These are phyloP conservation scores for Suillus plorans DNA, from an alignment of 768 basidiomycete genomes.

Conservation along the genomic window DNA sequence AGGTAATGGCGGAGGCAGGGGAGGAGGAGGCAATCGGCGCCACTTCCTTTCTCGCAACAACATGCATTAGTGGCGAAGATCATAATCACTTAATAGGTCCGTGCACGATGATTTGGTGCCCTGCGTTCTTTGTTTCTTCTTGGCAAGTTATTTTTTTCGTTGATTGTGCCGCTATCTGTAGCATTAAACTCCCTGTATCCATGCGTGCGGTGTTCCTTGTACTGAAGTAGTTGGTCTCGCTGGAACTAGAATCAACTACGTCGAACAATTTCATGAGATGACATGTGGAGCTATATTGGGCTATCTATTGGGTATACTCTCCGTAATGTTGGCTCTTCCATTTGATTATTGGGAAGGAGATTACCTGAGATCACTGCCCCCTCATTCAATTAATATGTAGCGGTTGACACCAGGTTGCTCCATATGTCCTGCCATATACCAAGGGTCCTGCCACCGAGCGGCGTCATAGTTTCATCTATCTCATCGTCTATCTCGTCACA, in stretches of 20 bases:
- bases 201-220: conserved; percentile 13
- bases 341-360: not conserved
- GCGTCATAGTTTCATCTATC: conserved; percentile 4
- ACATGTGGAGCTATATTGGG: conserved; percentile 1
- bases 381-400: conserved; percentile 2
- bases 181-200: conserved; percentile 26
- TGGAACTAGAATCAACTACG: conserved; percentile 10
- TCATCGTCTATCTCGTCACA: conserved; percentile 2
- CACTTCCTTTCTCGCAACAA: conserved; percentile 18
- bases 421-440: not conserved
- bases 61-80: conserved; percentile 11
- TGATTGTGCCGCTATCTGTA: conserved; percentile 7
- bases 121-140: conserved; percentile 11
- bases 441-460: conserved; percentile 4
- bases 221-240: conserved; percentile 13
- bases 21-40: conserved; percentile 17
- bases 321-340: not conserved
- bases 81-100: conserved; percentile 11
- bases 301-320: not conserved
- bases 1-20: conserved; percentile 13
- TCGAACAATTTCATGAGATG: not conserved
- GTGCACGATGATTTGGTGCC: conserved; percentile 9
- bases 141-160: conserved; percentile 15
- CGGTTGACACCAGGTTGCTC: not conserved
- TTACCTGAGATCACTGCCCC: not conserved